Percentiles rank a stretch among this genome's conserved stretches.
These are phyloP conservation scores for Vittaforma corneae DNA, from an alignment of 371 early-diverging fungal species.

Conservation along the genomic window DNA sequence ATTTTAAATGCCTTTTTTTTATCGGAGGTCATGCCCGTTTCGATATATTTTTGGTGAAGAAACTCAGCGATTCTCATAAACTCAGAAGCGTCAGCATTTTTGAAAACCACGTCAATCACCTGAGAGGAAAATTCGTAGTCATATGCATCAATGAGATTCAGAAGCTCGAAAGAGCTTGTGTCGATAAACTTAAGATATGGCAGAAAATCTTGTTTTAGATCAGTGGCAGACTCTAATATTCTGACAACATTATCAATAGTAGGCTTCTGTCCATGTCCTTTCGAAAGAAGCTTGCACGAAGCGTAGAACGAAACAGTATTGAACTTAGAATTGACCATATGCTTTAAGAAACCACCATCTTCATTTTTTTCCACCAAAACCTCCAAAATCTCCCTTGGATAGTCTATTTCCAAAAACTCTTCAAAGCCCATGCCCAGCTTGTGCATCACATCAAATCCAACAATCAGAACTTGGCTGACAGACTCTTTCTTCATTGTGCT, in stretches of 20 bases:
- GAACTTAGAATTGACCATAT: slow-evolving; percentile 12
- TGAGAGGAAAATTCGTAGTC: slow-evolving; percentile 84
- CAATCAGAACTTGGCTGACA: slow-evolving; percentile 23
- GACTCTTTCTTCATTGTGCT: slow-evolving; percentile 20
- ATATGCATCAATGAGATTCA: slow-evolving; percentile 61
- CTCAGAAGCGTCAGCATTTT: slow-evolving; percentile 73
- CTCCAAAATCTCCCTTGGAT: slow-evolving; percentile 32
- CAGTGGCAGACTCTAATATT: neutral
- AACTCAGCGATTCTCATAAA: slow-evolving; percentile 76
- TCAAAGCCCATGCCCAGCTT: slow-evolving; percentile 12
- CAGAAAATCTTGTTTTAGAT: slow-evolving; percentile 10
- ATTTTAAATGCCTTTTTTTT: slow-evolving; percentile 23
- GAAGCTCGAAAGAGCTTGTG: slow-evolving; percentile 18
- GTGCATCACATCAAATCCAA: slow-evolving; percentile 29
- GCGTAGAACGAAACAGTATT: slow-evolving; percentile 22
- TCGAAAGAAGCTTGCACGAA: slow-evolving; percentile 30
- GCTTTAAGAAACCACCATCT: slow-evolving; percentile 21
- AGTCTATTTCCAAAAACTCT: slow-evolving; percentile 4
- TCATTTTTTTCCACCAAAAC: slow-evolving; percentile 17
- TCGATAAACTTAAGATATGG: neutral
- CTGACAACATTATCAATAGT: neutral
- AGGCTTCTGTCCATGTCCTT: neutral
- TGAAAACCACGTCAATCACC: slow-evolving; percentile 70
- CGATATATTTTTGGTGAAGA: slow-evolving; percentile 76
- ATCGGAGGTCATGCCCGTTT: slow-evolving; percentile 62